A percentile compares a stretch with the other conserved stretches of the same genome.
These are phyloP conservation scores for Biancaea sappan DNA, from an alignment of 306 rosid genomes.

Conservation along the genomic window DNA sequence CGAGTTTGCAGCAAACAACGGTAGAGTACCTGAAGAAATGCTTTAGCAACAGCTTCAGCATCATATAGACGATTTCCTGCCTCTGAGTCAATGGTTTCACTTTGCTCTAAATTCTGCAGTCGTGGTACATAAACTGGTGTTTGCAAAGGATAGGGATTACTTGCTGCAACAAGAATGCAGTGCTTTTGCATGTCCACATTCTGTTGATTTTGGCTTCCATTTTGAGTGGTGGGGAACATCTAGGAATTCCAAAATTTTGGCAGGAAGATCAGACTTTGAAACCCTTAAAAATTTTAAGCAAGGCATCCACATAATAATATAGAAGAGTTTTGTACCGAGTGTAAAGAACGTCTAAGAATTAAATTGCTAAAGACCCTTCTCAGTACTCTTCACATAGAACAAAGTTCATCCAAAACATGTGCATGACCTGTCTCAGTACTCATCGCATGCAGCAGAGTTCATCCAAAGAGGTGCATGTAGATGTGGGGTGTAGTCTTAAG, in stretches of 20 bases:
- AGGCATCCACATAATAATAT: neutral
- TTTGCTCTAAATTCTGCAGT: constrained; percentile 73
- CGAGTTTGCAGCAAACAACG: constrained; percentile 17
- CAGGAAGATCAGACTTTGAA: constrained; percentile 32
- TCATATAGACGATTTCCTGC: constrained; percentile 70
- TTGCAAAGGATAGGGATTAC: constrained; percentile 87
- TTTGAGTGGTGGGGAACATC: constrained; percentile 82
- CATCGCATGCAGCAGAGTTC: neutral
- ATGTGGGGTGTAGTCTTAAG: neutral
- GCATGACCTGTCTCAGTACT: no score
- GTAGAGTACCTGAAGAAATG: constrained; percentile 70
- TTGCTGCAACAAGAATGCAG: constrained; percentile 89
- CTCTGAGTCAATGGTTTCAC: constrained; percentile 70
- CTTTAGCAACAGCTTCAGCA: constrained; percentile 92
- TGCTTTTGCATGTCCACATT: constrained; percentile 80
- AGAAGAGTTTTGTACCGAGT: constrained; percentile 1
- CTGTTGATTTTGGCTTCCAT: constrained; percentile 76
- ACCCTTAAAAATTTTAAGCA: constrained; percentile 16
- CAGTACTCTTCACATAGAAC: neutral
- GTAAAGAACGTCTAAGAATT: neutral
- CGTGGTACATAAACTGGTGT: constrained; percentile 88
- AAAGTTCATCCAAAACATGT: constrained; percentile 8
- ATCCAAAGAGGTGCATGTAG: constrained; percentile 6
- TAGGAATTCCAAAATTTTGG: constrained; percentile 40
- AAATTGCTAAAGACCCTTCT: no score